Conservation (phyloP, 1,139 yeast genomes). For the Saccharomyces hybrid region DNA sequence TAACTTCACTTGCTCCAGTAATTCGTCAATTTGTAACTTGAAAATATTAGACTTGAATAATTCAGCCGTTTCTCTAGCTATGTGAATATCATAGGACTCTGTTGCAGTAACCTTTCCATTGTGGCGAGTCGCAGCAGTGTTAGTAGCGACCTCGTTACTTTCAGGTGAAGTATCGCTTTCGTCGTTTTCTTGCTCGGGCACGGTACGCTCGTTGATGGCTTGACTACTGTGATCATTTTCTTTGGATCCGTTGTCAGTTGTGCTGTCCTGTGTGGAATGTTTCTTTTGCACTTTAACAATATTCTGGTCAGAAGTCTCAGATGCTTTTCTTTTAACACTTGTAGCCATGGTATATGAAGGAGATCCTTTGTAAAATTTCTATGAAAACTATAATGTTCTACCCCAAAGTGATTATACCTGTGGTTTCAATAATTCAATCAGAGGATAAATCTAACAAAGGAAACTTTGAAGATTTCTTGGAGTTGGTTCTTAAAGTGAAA, state of each 20-base stretch:
- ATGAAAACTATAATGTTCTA: background rate
- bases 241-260: constrained; percentile 13
- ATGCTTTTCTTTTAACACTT: constrained; percentile 12
- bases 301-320: constrained; percentile 7
- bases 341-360: constrained; percentile 8
- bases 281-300: constrained; percentile 1
- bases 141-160: constrained; percentile 10
- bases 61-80: constrained; percentile 90
- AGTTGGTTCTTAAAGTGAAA: background rate
- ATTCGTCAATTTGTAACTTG: constrained; percentile 88
- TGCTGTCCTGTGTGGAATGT: background rate
- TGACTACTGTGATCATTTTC: constrained; percentile 14
- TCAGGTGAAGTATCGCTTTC: constrained; percentile 19
- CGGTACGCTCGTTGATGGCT: constrained; percentile 12
- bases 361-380: background rate
- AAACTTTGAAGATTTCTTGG: background rate
- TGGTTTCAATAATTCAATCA: background rate
- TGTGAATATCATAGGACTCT: constrained; percentile 79
- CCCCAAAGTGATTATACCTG: background rate
- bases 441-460: background rate
- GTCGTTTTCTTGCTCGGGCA: constrained; percentile 8
- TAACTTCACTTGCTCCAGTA: constrained; percentile 67
- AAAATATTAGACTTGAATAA: constrained; percentile 89
- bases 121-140: constrained; percentile 9
- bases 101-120: constrained; percentile 20